Conservation (phyloP, 2,329 filamentous ascomycete species). For the Phoma sp. region DNA sequence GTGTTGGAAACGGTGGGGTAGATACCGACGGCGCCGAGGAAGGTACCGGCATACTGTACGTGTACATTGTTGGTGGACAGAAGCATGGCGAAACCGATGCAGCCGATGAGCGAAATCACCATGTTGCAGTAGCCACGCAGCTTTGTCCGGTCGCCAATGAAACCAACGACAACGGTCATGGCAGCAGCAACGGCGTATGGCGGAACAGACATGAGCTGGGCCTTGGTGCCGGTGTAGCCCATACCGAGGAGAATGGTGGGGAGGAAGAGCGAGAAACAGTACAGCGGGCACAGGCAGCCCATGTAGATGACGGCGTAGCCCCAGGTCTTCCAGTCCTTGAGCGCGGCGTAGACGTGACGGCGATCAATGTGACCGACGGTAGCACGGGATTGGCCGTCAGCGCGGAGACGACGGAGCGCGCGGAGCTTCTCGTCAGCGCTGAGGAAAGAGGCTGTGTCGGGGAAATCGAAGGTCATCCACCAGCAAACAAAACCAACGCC, state of each 20-base stretch:
- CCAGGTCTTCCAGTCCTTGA: slow-evolving; percentile 59
- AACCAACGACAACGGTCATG: slow-evolving; percentile 74
- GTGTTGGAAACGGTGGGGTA: slow-evolving; percentile 89
- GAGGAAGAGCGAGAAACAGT: slow-evolving; percentile 46
- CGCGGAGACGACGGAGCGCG: slow-evolving; percentile 68
- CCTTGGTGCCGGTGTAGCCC: slow-evolving; percentile 65
- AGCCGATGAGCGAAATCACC: slow-evolving; percentile 70
- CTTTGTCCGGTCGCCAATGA: slow-evolving; percentile 75
- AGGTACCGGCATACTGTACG: slow-evolving; percentile 83
- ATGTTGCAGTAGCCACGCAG: slow-evolving; percentile 85
- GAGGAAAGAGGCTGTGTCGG: slow-evolving; percentile 66
- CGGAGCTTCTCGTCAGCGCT: slow-evolving; percentile 60
- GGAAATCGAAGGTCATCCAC: slow-evolving; percentile 71
- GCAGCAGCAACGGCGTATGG: slow-evolving; percentile 77
- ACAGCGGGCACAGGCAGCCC: slow-evolving; percentile 61
- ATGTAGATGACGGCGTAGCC: slow-evolving; percentile 68
- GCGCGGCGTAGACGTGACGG: slow-evolving; percentile 52
- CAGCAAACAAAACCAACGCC: slow-evolving; percentile 50
- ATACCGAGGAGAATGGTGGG: slow-evolving; percentile 59
- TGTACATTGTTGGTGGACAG: slow-evolving; percentile 68
- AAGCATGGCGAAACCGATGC: slow-evolving; percentile 82
- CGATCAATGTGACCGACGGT: slow-evolving; percentile 57
- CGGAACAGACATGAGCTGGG: slow-evolving; percentile 77
- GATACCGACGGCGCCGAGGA: slow-evolving; percentile 85
- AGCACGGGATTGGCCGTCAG: slow-evolving; percentile 72